phyloP scores from a whole-genome alignment of 73 alveolate genomes.

The Uronychia setigera region DNA sequence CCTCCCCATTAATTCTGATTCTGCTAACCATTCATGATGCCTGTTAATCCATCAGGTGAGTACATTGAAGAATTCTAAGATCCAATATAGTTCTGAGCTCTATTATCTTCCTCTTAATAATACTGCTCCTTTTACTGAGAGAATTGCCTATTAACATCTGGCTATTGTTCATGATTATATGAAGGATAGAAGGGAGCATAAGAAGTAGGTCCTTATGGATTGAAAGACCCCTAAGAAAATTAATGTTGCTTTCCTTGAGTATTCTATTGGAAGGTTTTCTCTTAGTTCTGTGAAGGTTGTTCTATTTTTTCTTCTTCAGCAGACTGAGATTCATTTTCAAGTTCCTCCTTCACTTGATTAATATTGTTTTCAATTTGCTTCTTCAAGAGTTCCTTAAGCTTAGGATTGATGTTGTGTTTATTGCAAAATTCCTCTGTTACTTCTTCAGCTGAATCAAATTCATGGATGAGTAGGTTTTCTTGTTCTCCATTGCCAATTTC shows the following conservation, averaged over 20 bases:
- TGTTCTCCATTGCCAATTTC: constrained; percentile 74
- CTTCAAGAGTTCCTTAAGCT: constrained; percentile 9
- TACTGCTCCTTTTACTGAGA: too few relatives aligned
- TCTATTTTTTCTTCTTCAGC: neutral
- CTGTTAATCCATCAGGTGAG: neutral
- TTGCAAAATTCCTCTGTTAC: constrained; percentile 55
- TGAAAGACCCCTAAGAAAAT: neutral
- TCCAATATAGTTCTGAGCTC: too few relatives aligned
- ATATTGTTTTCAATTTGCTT: constrained; percentile 12
- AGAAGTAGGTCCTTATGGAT: neutral
- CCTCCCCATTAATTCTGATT: neutral
- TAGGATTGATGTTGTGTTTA: constrained; percentile 15
- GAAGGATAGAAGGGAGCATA: neutral
- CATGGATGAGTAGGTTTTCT: constrained; percentile 59
- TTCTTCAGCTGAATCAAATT: constrained; percentile 53
- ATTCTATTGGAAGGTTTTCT: neutral
- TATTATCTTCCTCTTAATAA: too few relatives aligned
- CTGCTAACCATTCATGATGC: neutral
- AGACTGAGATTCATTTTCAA: constrained; percentile 8
- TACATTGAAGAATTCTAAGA: neutral
- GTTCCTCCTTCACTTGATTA: constrained; percentile 11
- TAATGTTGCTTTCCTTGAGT: neutral
- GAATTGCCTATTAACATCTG: too few relatives aligned
- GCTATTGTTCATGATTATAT: neutral
- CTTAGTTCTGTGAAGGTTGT: neutral